phyloP scores from a whole-genome alignment of 2,329 filamentous ascomycete species.

The Orbilia oligospora region DNA sequence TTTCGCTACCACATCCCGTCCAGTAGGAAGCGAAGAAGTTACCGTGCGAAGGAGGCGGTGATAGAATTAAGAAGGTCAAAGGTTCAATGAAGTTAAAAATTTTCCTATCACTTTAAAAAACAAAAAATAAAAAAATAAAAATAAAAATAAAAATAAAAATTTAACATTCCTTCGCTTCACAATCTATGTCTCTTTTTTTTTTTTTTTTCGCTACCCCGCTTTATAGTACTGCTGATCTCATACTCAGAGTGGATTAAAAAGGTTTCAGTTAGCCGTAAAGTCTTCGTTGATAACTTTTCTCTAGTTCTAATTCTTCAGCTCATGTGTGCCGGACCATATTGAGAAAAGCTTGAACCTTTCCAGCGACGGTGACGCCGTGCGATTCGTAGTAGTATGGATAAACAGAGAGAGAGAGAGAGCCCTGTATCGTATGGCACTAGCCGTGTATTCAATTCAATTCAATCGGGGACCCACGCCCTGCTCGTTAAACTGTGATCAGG shows the following conservation, averaged over 20 bases:
- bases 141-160: slow-evolving; percentile 7
- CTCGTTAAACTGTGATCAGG: slow-evolving; percentile 32
- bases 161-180: neutral
- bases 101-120: slow-evolving; percentile 28
- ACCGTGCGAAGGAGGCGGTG: slow-evolving; percentile 57
- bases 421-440: slow-evolving; percentile 27
- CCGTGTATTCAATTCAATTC: too few relatives aligned
- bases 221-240: slow-evolving; percentile 37
- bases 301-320: slow-evolving; percentile 18
- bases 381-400: slow-evolving; percentile 24
- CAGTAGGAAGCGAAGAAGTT: slow-evolving; percentile 61
- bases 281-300: slow-evolving; percentile 39
- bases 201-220: slow-evolving; percentile 43
- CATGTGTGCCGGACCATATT: slow-evolving; percentile 33
- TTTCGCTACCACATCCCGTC: slow-evolving; percentile 59
- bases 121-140: slow-evolving; percentile 8
- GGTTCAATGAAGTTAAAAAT: slow-evolving; percentile 37
- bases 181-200: slow-evolving; percentile 1
- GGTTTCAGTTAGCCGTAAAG: slow-evolving; percentile 32
- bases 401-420: slow-evolving; percentile 13
- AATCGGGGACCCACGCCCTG: slow-evolving; percentile 9
- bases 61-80: slow-evolving; percentile 59
- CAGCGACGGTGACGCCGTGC: slow-evolving; percentile 26
- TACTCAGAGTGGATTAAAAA: slow-evolving; percentile 28
- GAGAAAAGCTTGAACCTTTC: slow-evolving; percentile 37